phyloP scores from a whole-genome alignment of 148 eudicot species.

The Suaeda aralocaspica region DNA sequence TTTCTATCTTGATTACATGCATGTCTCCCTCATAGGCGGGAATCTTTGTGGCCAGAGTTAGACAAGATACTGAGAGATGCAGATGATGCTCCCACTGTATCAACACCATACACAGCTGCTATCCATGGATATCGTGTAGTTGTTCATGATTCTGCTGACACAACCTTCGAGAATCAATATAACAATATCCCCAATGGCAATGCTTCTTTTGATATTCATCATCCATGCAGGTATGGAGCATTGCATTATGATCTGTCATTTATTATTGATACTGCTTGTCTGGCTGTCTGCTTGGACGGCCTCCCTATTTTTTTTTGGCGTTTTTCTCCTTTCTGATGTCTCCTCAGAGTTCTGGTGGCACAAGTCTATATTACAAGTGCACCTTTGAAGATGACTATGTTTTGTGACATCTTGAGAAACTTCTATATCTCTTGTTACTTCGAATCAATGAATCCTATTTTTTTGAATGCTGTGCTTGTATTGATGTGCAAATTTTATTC shows the following conservation, averaged over 20 bases:
- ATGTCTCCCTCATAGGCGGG: slow-evolving; percentile 46
- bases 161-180: slow-evolving; percentile 32
- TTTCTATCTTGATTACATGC: slow-evolving; percentile 11
- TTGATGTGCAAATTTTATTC: neutral
- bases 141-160: slow-evolving; percentile 41
- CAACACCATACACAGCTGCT: slow-evolving; percentile 79
- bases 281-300: no score
- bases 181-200: slow-evolving; percentile 48
- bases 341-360: neutral
- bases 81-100: slow-evolving; percentile 46
- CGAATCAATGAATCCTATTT: neutral
- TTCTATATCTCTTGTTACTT: neutral
- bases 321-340: neutral
- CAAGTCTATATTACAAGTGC: neutral
- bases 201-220: slow-evolving; percentile 68
- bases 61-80: slow-evolving; percentile 57
- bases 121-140: slow-evolving; percentile 72
- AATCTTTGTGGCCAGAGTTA: slow-evolving; percentile 75
- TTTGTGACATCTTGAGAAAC: neutral
- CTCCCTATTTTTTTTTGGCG: neutral
- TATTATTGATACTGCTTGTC: neutral
- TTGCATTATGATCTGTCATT: neutral
- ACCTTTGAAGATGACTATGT: neutral
- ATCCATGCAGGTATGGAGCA: slow-evolving; percentile 84
- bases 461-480: neutral